Conservation (phyloP, 495 filamentous ascomycete genomes). For the Articulospora tetracladia region DNA sequence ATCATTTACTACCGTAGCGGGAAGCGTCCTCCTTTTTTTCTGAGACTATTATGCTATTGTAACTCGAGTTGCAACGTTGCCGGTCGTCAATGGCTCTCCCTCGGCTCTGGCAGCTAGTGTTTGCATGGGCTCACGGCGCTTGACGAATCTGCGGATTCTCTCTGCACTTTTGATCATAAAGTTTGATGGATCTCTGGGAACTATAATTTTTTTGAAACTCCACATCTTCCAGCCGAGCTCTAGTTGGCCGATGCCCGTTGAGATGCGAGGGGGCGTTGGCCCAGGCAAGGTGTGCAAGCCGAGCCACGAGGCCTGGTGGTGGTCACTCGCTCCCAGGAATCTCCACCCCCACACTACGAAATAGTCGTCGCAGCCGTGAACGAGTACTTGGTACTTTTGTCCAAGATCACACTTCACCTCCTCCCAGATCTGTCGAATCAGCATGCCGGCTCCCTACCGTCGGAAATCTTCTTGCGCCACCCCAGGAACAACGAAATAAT, state of each 20-base stretch:
- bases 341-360: conserved; percentile 18
- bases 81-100: conserved; percentile 7
- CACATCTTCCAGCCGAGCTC: not conserved
- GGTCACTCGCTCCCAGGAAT: conserved; percentile 13
- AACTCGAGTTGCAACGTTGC: conserved; percentile 12
- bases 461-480: conserved; percentile 18
- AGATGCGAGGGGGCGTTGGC: not conserved
- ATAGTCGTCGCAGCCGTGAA: not conserved
- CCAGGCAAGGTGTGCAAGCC: conserved; percentile 15
- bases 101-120: not conserved
- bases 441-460: not conserved
- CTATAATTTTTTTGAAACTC: not conserved
- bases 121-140: not conserved
- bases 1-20: not conserved
- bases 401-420: conserved; percentile 1
- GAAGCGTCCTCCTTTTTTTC: not conserved
- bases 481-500: conserved; percentile 21
- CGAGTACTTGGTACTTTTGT: conserved; percentile 1
- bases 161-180: conserved; percentile 13
- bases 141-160: conserved; percentile 19
- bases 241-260: conserved; percentile 21
- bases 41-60: not conserved
- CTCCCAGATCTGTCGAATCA: not conserved
- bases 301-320: conserved; percentile 21
- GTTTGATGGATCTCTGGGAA: not conserved